Conservation (phyloP, 2,329 filamentous ascomycete species). For the Hypoxylon sp. region DNA sequence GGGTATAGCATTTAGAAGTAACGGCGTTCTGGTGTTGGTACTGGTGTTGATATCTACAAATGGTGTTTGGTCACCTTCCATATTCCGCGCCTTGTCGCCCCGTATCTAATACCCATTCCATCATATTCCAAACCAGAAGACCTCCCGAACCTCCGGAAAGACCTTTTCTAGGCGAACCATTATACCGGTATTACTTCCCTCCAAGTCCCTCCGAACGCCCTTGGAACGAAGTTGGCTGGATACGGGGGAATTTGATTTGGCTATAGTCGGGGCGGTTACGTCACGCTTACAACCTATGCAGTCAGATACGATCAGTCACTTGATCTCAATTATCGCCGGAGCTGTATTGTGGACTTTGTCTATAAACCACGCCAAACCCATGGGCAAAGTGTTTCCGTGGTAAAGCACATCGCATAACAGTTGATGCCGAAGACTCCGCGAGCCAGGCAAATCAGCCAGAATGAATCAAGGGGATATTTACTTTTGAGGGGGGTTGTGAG, state of each 20-base stretch:
- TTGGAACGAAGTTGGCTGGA: slow-evolving; percentile 25
- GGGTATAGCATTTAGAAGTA: slow-evolving; percentile 34
- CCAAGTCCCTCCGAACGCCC: slow-evolving; percentile 4
- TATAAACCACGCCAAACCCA: slow-evolving; percentile 48
- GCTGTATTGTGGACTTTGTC: slow-evolving; percentile 42
- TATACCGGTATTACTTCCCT: slow-evolving; percentile 22
- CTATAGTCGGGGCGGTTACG: slow-evolving; percentile 39
- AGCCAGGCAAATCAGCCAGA: slow-evolving; percentile 40
- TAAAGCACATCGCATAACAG: slow-evolving; percentile 46
- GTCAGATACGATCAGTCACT: slow-evolving; percentile 52
- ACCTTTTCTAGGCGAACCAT: slow-evolving; percentile 14
- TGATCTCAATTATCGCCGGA: slow-evolving; percentile 44
- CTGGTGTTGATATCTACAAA: slow-evolving; percentile 33
- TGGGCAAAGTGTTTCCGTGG: slow-evolving; percentile 42
- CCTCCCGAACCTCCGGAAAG: not conserved
- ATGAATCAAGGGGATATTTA: slow-evolving; percentile 66
- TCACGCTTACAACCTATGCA: slow-evolving; percentile 54
- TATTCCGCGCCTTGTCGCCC: slow-evolving; percentile 7
- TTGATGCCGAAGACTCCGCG: slow-evolving; percentile 21
- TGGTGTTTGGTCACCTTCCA: slow-evolving; percentile 10
- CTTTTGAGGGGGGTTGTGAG: slow-evolving; percentile 90
- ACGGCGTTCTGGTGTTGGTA: slow-evolving; percentile 37
- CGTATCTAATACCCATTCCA: slow-evolving; percentile 20
- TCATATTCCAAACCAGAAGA: slow-evolving; percentile 12
- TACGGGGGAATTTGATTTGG: slow-evolving; percentile 21